Percentiles rank a stretch among this genome's conserved stretches.
These are phyloP conservation scores for Monosporascus sp. DNA, from an alignment of 2,329 filamentous ascomycete genomes.

Conservation along the genomic window DNA sequence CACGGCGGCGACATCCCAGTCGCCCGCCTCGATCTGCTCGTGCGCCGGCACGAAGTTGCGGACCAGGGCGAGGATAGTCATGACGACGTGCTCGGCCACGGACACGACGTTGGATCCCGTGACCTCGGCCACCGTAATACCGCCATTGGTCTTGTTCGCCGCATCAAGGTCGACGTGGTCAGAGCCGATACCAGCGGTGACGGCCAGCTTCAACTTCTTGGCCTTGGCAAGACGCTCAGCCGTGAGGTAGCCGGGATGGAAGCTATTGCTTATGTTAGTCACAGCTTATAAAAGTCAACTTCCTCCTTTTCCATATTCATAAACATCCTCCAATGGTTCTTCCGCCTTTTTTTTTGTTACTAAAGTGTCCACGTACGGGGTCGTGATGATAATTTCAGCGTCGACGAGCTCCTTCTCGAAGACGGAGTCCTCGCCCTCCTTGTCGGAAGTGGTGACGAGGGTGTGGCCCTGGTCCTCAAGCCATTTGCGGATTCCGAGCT, in stretches of 20 bases:
- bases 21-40: slow-evolving; percentile 81
- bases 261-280: slow-evolving; percentile 46
- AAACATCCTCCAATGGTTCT: too few relatives aligned
- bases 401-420: slow-evolving; percentile 96
- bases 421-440: slow-evolving; percentile 86
- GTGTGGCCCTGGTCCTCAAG: slow-evolving; percentile 96
- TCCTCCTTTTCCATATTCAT: too few relatives aligned
- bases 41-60: slow-evolving; percentile 98
- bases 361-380: slow-evolving; percentile 58
- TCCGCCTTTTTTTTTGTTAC: too few relatives aligned
- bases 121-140: slow-evolving; percentile 94
- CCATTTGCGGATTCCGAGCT: slow-evolving; percentile 96
- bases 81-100: slow-evolving; percentile 97
- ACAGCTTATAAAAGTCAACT: too few relatives aligned
- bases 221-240: slow-evolving; percentile 94
- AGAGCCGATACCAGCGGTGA: slow-evolving; percentile 96
- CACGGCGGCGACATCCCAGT: slow-evolving; percentile 92
- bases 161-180: slow-evolving; percentile 97
- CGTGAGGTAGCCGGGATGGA: slow-evolving; percentile 97
- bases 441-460: slow-evolving; percentile 94
- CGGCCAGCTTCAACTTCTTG: slow-evolving; percentile 96
- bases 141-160: slow-evolving; percentile 97
- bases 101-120: slow-evolving; percentile 98
- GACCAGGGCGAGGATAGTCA: slow-evolving; percentile 94
- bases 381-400: slow-evolving; percentile 98